Percentiles rank a stretch among this genome's conserved stretches.
phyloP scores from a whole-genome alignment of 176 grass and related monocot species.

The Oryza nivara region DNA sequence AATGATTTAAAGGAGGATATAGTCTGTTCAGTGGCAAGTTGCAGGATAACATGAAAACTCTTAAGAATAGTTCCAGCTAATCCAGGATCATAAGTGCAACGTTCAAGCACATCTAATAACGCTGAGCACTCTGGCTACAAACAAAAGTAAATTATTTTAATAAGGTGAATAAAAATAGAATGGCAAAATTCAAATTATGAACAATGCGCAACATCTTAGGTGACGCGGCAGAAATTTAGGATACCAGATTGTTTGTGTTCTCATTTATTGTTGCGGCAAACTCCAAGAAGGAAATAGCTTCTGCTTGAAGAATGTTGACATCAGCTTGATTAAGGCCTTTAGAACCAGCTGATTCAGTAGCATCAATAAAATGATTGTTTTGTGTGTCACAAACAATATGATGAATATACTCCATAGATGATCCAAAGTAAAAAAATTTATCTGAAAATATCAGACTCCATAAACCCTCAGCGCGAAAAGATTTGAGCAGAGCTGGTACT shows the following conservation, averaged over 20 bases:
- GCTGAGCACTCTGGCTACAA: conserved; percentile 94
- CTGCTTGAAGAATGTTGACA: conserved; percentile 74
- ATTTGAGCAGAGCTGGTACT: conserved; percentile 79
- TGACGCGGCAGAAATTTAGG: conserved; percentile 14
- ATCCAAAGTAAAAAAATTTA: conserved; percentile 91
- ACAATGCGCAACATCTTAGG: conserved; percentile 25
- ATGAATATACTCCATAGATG: conserved; percentile 48
- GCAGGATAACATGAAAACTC: conserved; percentile 83
- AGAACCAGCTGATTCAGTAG: conserved; percentile 33
- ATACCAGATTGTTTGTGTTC: conserved; percentile 94
- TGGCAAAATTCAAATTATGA: conserved; percentile 17
- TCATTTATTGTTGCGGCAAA: conserved; percentile 84
- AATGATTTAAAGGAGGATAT: conserved; percentile 80
- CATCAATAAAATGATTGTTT: conserved; percentile 42
- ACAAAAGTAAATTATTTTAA: conserved; percentile 40
- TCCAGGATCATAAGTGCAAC: conserved; percentile 66
- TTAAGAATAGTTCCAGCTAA: conserved; percentile 75
- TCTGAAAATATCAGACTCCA: conserved; percentile 96
- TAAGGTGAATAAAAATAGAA: conserved; percentile 33
- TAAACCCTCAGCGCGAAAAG: conserved; percentile 82
- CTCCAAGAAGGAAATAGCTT: conserved; percentile 99
- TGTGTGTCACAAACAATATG: conserved; percentile 32
- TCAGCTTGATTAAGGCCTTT: conserved; percentile 46
- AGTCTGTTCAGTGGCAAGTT: conserved; percentile 80
- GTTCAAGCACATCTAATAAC: conserved; percentile 71